These are phyloP conservation scores for Chlorociboria aeruginascens DNA, from an alignment of 495 filamentous ascomycete genomes.

Conservation along the genomic window DNA sequence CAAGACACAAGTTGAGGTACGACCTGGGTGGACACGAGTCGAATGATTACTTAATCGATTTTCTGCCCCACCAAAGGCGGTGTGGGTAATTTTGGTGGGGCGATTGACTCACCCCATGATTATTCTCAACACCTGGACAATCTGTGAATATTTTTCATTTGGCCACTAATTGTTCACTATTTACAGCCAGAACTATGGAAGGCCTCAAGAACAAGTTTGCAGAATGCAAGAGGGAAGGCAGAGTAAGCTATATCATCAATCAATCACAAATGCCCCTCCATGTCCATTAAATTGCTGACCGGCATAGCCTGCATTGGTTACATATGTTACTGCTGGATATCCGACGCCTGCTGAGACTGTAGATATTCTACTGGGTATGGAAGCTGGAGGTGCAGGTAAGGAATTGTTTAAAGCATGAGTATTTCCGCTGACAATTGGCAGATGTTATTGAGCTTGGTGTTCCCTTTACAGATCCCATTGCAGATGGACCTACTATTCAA, in stretches of 20 bases:
- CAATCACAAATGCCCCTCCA: background rate
- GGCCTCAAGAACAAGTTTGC: constrained; percentile 76
- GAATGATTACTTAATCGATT: background rate
- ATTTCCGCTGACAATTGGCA: constrained; percentile 17
- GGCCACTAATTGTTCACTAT: background rate
- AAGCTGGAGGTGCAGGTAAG: constrained; percentile 84
- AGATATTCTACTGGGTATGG: constrained; percentile 75
- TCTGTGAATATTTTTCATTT: constrained; percentile 6
- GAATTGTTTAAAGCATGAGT: constrained; percentile 3
- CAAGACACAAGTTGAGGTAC: background rate
- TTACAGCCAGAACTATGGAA: constrained; percentile 39
- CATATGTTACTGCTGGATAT: constrained; percentile 93
- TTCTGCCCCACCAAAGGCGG: too few species aligned
- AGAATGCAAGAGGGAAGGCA: constrained; percentile 66
- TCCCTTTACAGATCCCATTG: constrained; percentile 96
- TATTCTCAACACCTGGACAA: too few species aligned
- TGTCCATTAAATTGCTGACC: background rate
- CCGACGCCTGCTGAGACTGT: constrained; percentile 73
- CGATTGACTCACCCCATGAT: constrained; percentile 16
- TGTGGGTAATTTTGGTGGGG: too few species aligned
- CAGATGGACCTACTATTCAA: constrained; percentile 90
- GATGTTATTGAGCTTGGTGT: constrained; percentile 79
- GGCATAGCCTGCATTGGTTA: constrained; percentile 63
- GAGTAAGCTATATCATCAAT: constrained; percentile 33
- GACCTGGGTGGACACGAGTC: too few species aligned